Evolutionary conservation across 2,329 filamentous ascomycete species (phyloP), one percentile per base, ranked within the genome.

Genomic region (Dryadomyces sulphureus): DNA sequence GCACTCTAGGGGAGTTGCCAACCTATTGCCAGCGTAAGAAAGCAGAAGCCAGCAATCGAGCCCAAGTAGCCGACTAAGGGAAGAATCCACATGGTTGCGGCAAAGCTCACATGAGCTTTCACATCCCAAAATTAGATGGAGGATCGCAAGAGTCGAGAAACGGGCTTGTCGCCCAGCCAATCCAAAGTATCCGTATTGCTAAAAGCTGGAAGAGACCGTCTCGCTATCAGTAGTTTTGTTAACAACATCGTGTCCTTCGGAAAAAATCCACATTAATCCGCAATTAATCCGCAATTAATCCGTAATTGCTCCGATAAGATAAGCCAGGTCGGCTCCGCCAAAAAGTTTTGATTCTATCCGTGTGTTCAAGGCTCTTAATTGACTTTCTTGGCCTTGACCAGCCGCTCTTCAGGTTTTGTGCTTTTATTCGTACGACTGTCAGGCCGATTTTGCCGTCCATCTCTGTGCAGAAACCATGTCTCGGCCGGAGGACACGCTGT

Each of bases 401-500:
- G 17, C 17, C 20, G 12, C 11, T 40, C 21, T 20, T n/a, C 24
- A n/a, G 34, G 3, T 36, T n/a, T 7, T 19, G 16, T n/a, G 11
- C 11, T 36, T 7, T 36, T 36, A 12, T n/a, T 7, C 16, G 16
- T 36, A 8, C 6, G 34, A 20, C 24, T 11, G 40, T 21, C 17
- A 21, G n/a, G n/a, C n/a, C n/a, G n/a, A n/a, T n/a, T n/a, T n/a
- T n/a, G n/a, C n/a, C n/a, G n/a, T n/a, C 27, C 22, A 36, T 19
- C 9, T 36, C 16, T 6, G 11, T 4, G 7, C 39, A 19, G 21
- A 32, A 38, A 49, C 41, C 60, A 96, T 98, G 92, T 96, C 92
- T 60, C 87, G 92, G 56, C 92, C 92, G 53, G 92, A 98, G 72
- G 92, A 98, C 67, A 84, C 79, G 54, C 79, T 96, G 85, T 92